phyloP scores from a whole-genome alignment of 495 filamentous ascomycete species.

The Daldinia loculata region DNA sequence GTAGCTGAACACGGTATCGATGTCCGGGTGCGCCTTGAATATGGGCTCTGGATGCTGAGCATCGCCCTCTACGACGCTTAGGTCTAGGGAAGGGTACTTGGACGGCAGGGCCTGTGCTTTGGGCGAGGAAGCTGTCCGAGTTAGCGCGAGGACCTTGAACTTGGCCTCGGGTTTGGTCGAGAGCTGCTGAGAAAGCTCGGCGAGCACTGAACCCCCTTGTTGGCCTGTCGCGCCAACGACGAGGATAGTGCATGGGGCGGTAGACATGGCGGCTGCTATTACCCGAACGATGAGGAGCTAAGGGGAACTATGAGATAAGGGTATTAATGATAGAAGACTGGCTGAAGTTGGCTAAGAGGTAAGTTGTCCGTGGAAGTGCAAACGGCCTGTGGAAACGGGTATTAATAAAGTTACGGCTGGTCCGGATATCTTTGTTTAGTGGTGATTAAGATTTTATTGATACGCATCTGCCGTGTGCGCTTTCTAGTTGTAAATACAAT shows the following conservation, averaged over 20 bases:
- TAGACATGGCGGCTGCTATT: slow-evolving; percentile 28
- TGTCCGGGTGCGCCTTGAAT: slow-evolving; percentile 60
- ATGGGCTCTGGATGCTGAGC: slow-evolving; percentile 59
- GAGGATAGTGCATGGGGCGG: slow-evolving; percentile 55
- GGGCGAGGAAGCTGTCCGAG: slow-evolving; percentile 64
- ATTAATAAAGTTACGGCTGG: not conserved
- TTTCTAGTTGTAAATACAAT: slow-evolving; percentile 17
- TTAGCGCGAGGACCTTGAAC: slow-evolving; percentile 74
- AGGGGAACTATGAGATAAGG: not conserved
- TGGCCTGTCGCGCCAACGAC: slow-evolving; percentile 77
- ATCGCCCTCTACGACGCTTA: slow-evolving; percentile 67
- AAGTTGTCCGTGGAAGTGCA: not conserved
- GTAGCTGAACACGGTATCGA: slow-evolving; percentile 60
- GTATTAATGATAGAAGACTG: not conserved
- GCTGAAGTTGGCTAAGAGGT: not conserved
- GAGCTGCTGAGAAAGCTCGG: slow-evolving; percentile 57
- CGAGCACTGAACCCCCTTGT: slow-evolving; percentile 71
- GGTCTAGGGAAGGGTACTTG: slow-evolving; percentile 41
- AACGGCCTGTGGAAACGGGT: not conserved
- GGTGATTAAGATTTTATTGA: not conserved
- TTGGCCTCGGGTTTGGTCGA: slow-evolving; percentile 42
- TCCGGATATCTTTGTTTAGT: not conserved
- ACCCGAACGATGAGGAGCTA: not conserved
- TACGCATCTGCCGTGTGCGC: not conserved
- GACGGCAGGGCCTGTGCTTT: slow-evolving; percentile 61